Base-by-base conservation (phyloP, 306 rosid genomes). In the Citrullus mucosospermus region DNA sequence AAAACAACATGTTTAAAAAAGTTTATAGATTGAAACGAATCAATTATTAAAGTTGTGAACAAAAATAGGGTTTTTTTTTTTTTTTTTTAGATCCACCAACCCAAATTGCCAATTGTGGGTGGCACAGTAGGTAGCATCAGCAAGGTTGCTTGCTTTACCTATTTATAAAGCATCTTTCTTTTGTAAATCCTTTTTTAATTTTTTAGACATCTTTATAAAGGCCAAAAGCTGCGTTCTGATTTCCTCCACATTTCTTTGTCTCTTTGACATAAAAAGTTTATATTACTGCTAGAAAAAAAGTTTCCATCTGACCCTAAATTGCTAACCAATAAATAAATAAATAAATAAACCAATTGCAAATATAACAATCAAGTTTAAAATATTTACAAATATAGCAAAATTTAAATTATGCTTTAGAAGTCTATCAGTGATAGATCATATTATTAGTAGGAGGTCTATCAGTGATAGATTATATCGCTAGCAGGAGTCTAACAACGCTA, bases 141-240 rank as follows among this genome's bases (percentile, higher is more conserved):
- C 75, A 70, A 78, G 7, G 56, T 70, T 15, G 14, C 78, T 54
- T 15, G 22, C 51, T 73, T 76, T 66, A 74, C 38, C 34, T 57
- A 78, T 85, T 84, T 60, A 4, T 6, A 17, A 78, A 83, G 83
- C 86, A 78, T 86, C 83, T 76, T 84, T 57, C 65, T 73, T 73
- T 81, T 75, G 43, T 74, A 80, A 77, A 62, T 59, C 59, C n/a
- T 20, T 13, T 48, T 80, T 30, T 41, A 15, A 15, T 69, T 43
- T 38, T 66, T 59, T 62, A 46, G 53, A 80, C 30, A 15, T 80
- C 57, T 15, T 66, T 62, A 56, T 62, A 48, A 41, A 60, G 62
- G 18, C 76, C 51, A 22, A 66, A 66, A 72, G 22, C 41, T 70
- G 71, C 18, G 25, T 46, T 73, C 74, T 56, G 34, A 72, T 80